phyloP scores from a whole-genome alignment of 2,329 filamentous ascomycete genomes.

The Aspergillus texensis region DNA sequence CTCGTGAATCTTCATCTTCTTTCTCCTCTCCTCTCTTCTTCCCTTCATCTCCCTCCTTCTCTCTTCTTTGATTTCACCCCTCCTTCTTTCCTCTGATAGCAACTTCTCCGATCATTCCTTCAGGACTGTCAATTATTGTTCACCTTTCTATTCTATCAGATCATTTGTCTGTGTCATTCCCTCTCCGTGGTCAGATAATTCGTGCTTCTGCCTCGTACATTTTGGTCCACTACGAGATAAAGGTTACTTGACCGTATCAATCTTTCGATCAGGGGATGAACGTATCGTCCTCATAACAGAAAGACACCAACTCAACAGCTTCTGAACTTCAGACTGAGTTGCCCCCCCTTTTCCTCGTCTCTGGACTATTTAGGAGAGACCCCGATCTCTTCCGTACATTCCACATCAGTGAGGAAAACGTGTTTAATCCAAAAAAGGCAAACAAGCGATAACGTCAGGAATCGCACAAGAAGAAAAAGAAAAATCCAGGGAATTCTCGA shows the following conservation, averaged over 20 bases:
- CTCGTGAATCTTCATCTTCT: slow-evolving; percentile 11
- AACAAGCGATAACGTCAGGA: not conserved
- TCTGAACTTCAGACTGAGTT: slow-evolving; percentile 12
- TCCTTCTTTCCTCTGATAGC: slow-evolving; percentile 31
- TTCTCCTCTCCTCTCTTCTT: slow-evolving; percentile 19
- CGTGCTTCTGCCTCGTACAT: slow-evolving; percentile 13
- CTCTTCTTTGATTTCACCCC: slow-evolving; percentile 25
- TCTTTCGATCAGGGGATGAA: slow-evolving; percentile 2
- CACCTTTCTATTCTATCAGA: slow-evolving; percentile 25
- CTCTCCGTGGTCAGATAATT: slow-evolving; percentile 26
- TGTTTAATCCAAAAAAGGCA: not conserved
- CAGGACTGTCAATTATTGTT: slow-evolving; percentile 28
- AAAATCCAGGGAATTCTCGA: not conserved
- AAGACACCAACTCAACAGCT: slow-evolving; percentile 19
- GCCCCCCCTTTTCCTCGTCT: slow-evolving; percentile 15
- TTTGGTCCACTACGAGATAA: slow-evolving; percentile 12
- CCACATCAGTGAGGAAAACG: slow-evolving; percentile 1
- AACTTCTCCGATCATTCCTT: slow-evolving; percentile 49
- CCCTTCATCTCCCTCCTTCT: slow-evolving; percentile 19
- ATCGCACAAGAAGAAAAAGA: not conserved
- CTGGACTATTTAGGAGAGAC: slow-evolving; percentile 10
- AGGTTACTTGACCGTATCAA: not conserved
- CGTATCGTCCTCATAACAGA: slow-evolving; percentile 7
- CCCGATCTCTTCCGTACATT: slow-evolving; percentile 19
- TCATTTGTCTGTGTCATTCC: slow-evolving; percentile 34